These are phyloP conservation scores for Protomyces inouyei DNA, from an alignment of 1,139 yeast genomes.

Conservation along the genomic window DNA sequence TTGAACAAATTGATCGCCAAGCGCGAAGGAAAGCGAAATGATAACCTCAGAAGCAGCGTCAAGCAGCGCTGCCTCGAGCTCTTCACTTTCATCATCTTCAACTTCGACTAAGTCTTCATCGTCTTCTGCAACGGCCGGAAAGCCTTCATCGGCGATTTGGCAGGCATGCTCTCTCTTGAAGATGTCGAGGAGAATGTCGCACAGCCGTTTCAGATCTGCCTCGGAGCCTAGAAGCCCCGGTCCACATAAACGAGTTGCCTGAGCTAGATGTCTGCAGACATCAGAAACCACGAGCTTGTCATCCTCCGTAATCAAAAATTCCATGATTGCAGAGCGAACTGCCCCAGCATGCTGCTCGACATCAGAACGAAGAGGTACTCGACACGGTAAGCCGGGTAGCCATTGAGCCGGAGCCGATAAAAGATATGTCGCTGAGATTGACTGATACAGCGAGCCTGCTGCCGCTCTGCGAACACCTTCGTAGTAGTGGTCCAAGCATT, in stretches of 20 bases:
- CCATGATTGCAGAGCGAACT: conserved; percentile 62
- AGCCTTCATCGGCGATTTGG: conserved; percentile 60
- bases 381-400: conserved; percentile 69
- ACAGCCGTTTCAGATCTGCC: conserved; percentile 58
- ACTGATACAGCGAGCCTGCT: conserved; percentile 73
- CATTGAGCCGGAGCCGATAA: conserved; percentile 45
- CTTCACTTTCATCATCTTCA: conserved; percentile 50
- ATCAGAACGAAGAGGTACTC: conserved; percentile 36
- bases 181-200: conserved; percentile 51
- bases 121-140: conserved; percentile 45
- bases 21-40: conserved; percentile 65
- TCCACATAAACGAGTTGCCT: conserved; percentile 67
- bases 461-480: conserved; percentile 87
- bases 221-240: conserved; percentile 52
- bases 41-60: conserved; percentile 84
- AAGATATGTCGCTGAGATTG: conserved; percentile 66
- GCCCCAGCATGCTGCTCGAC: conserved; percentile 58
- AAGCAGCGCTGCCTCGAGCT: conserved; percentile 76
- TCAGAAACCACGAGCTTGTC: conserved; percentile 63
- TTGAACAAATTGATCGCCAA: conserved; percentile 66
- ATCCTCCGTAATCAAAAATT: conserved; percentile 67
- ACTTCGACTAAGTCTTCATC: conserved; percentile 52
- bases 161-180: conserved; percentile 78
- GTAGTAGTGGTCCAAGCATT: conserved; percentile 77
- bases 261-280: conserved; percentile 69